Evolutionary conservation across 2,329 filamentous ascomycete genomes (phyloP), one percentile per base, ranked within the genome.

Genomic region (Fusarium marasasianum): DNA sequence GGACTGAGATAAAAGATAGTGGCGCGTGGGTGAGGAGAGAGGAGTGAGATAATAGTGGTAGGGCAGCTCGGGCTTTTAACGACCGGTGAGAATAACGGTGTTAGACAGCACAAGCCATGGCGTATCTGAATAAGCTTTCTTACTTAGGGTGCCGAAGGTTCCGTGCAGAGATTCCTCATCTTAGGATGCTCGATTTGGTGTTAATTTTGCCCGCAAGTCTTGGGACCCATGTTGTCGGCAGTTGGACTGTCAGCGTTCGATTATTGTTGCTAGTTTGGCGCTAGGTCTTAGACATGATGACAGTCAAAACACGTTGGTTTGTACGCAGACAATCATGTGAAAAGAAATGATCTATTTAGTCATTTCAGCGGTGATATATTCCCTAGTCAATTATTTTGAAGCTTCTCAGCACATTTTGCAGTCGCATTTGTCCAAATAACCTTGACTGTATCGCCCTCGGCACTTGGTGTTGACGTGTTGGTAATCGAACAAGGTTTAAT

Each of bases 361-460:
- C 5, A 50, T 18, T n/a, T 8, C 15, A 24, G 8, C 8, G 5
- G 8, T 18, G 1, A 4, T 13, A 0, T 14, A 15, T 24, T 24
- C 1, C 24, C 8, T 8, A 2, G 0, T 35, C 0, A 14, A 35
- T 24, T 1, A 6, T 20, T 35, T 0, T 15, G 12, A 35, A 29
- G 18, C 6, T 2, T 18, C 2, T 7, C 5, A 14, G 15, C 24
- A 41, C 11, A 18, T 26, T 55, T 22, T 22, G 18, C 33, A 22
- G 2, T 26, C 14, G 5, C 2, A n/a, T 40, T 53, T 2, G 8
- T 1, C 8, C 20, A 29, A 10, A n/a, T 14, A 18, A 13, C 3
- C 37, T 20, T 20, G 13, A 6, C 8, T 33, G 3, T 20, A 12
- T 7, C 17, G 9, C 5, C 18, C 8, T 51, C 33, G 31, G 56